Conservation (phyloP, 2,329 filamentous ascomycete genomes). For the Penicillium sp. region DNA sequence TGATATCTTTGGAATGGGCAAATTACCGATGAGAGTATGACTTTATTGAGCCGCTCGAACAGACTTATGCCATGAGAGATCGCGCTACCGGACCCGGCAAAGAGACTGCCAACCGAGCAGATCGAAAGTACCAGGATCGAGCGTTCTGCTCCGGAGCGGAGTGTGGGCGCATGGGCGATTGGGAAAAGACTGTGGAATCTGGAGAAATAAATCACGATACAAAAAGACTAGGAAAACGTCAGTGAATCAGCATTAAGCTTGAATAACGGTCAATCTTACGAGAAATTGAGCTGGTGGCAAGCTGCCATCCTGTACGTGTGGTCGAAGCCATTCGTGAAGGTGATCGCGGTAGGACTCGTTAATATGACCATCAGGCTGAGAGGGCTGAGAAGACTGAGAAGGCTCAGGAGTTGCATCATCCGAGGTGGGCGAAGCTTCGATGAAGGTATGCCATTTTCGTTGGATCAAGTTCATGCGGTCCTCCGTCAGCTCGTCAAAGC, state of each 20-base stretch:
- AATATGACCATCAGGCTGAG: neutral
- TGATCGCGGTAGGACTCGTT: slow-evolving; percentile 17
- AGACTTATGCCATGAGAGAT: slow-evolving; percentile 28
- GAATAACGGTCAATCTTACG: slow-evolving; percentile 3
- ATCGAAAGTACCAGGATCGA: slow-evolving; percentile 39
- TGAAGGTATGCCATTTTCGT: neutral
- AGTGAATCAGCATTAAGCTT: neutral
- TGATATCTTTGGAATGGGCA: neutral
- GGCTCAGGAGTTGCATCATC: neutral
- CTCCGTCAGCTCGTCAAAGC: neutral
- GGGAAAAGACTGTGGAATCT: slow-evolving; percentile 15
- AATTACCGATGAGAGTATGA: slow-evolving; percentile 14
- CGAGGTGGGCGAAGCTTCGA: neutral
- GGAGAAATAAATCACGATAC: slow-evolving; percentile 27
- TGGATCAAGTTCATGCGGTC: neutral
- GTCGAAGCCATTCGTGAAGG: slow-evolving; percentile 14
- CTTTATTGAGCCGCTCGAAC: slow-evolving; percentile 32
- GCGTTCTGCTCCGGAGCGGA: slow-evolving; percentile 26
- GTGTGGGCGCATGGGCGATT: slow-evolving; percentile 18
- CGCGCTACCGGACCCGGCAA: slow-evolving; percentile 34
- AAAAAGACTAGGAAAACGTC: slow-evolving; percentile 20
- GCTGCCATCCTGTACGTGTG: slow-evolving; percentile 7
- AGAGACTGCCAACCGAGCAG: slow-evolving; percentile 40
- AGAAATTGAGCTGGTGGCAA: slow-evolving; percentile 20
- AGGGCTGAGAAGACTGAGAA: neutral